Base-by-base conservation (phyloP, 1,284 basidiomycete genomes). In the Ganoderma lucidum region DNA sequence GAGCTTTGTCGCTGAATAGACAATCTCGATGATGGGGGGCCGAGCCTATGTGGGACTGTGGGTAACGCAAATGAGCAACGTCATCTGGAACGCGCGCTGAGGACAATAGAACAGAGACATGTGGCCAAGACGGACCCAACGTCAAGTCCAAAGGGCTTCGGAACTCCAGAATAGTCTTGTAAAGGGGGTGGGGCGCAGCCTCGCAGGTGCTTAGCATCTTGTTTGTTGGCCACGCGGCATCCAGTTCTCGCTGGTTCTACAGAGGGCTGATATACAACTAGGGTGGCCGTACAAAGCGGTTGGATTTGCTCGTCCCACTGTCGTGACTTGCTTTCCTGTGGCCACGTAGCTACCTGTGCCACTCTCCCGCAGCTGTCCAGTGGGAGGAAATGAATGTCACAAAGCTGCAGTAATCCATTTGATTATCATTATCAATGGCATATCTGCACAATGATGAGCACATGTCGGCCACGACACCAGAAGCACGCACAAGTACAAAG, bases 161-260 rank as follows among this genome's bases (percentile, higher is more conserved):
- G 53, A 35, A 17, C 32, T 56, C 30, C 14, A 56, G 53, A 56
- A 56, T 56, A 35, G 53, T 56, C 53, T 56, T 56, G 53, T 56
- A 30, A 56, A 56, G 30, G 30, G 30, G 15, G 15, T 23, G 23
- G 53, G 8, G 32, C 17, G 23, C 23, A 23, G 23, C 23, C 23
- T 23, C 53, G 15, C 30, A 56, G 53, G 32, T 35, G 53, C 53
- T 32, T 32, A 56, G 30, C 17, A 35, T 32, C 30, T 56, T 56
- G 53, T 56, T 35, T 30, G 30, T 35, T 35, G 53, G 30, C 32
- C 32, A 30, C 30, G 53, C 32, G 30, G 32, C 6, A 17, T 30
- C 2, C 53, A 19, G 5, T 35, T 56, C 30, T 9, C 30, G 6
- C 32, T 8, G 28, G 30, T 35, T 56, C 53, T 28, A n/a, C 23